Conservation (phyloP, 768 basidiomycete genomes). For the Dacryopinax spathularia region DNA sequence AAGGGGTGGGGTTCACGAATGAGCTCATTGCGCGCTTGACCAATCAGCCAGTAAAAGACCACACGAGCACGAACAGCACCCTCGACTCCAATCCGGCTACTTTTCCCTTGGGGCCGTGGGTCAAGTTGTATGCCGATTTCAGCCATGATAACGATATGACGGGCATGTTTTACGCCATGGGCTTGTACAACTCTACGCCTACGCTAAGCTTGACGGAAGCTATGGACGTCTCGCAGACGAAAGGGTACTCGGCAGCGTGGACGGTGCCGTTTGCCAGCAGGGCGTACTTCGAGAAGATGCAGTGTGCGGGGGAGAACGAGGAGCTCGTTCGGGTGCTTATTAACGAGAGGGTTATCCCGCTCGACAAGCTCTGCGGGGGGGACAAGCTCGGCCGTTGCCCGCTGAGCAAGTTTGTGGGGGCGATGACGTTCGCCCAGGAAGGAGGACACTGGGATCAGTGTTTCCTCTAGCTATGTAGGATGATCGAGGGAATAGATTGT, state of each 20-base stretch:
- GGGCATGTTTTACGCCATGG: conserved; percentile 50
- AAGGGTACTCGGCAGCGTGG: conserved; percentile 25
- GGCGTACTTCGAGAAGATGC: conserved; percentile 59
- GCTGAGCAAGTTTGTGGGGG: conserved; percentile 50
- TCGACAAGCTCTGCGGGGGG: conserved; percentile 46
- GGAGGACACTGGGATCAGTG: conserved; percentile 47
- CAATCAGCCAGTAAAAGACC: conserved; percentile 42
- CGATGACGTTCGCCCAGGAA: conserved; percentile 52
- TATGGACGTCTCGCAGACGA: background rate
- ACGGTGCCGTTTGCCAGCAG: conserved; percentile 63
- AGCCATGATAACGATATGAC: conserved; percentile 78
- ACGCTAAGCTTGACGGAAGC: background rate
- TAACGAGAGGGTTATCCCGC: conserved; percentile 51
- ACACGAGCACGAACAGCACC: conserved; percentile 64
- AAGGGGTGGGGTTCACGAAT: conserved; percentile 78
- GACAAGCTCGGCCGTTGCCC: conserved; percentile 44
- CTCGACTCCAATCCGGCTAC: conserved; percentile 47
- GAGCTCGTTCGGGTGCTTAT: conserved; percentile 62
- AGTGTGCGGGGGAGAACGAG: conserved; percentile 28
- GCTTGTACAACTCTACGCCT: conserved; percentile 37
- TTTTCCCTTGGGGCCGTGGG: conserved; percentile 41
- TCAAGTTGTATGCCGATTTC: conserved; percentile 55
- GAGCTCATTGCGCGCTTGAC: conserved; percentile 78
- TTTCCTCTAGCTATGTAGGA: too few relatives aligned
- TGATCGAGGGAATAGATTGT: background rate